Evolutionary conservation across 1,139 yeast genomes (phyloP).

Genomic region (Diutina rugosa): DNA sequence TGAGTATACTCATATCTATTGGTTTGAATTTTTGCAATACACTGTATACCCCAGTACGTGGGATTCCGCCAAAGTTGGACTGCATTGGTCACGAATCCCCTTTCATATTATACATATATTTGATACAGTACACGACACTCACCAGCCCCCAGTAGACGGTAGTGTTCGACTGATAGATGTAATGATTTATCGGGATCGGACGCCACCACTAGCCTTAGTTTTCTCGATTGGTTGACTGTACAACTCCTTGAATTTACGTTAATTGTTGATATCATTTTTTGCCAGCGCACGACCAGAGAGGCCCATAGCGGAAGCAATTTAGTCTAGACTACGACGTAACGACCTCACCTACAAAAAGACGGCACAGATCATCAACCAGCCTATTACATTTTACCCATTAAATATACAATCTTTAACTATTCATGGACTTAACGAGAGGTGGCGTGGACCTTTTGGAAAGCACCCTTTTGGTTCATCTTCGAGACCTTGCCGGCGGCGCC

Average conservation of each 20-base stretch:
- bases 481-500: constrained; percentile 40
- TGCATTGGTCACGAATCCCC: background rate
- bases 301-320: too few species aligned
- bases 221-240: too few species aligned
- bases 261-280: too few species aligned
- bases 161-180: too few species aligned
- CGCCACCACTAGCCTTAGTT: too few species aligned
- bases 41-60: background rate
- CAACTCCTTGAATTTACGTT: too few species aligned
- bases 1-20: background rate
- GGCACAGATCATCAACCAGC: background rate
- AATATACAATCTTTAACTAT: background rate
- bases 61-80: background rate
- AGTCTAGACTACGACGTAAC: too few species aligned
- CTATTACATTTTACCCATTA: constrained; percentile 2
- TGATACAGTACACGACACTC: background rate
- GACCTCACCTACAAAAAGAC: background rate
- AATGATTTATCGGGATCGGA: background rate
- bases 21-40: background rate
- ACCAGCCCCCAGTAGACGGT: background rate
- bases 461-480: constrained; percentile 85
- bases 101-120: too few species aligned
- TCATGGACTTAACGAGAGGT: constrained; percentile 69
- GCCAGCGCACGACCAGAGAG: too few species aligned
- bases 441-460: constrained; percentile 92